These are phyloP conservation scores for Vitis cinerea DNA, from an alignment of 164 flowering plant species.

Conservation along the genomic window DNA sequence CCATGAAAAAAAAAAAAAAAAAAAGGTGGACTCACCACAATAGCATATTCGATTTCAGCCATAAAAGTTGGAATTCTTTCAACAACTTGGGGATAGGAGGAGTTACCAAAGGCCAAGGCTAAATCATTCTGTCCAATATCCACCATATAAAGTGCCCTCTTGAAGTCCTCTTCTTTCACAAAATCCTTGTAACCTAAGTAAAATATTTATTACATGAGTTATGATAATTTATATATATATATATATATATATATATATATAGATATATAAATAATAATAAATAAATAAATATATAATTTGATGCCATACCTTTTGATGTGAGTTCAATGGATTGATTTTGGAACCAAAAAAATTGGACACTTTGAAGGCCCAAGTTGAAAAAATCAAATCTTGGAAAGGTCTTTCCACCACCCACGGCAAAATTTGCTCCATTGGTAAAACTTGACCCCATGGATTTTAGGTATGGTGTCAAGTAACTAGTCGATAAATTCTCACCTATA, in stretches of 20 bases:
- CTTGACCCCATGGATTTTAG: slow-evolving; percentile 50
- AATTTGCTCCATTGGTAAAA: slow-evolving; percentile 59
- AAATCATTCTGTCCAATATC: slow-evolving; percentile 70
- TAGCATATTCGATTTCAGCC: slow-evolving; percentile 45
- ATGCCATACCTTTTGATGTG: slow-evolving; percentile 21
- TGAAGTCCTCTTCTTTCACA: slow-evolving; percentile 37
- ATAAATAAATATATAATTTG: background rate
- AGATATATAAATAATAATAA: no score
- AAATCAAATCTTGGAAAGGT: slow-evolving; percentile 36
- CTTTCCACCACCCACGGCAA: slow-evolving; percentile 54
- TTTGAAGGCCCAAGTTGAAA: slow-evolving; percentile 44
- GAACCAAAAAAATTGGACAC: slow-evolving; percentile 50
- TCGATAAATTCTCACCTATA: slow-evolving; percentile 23
- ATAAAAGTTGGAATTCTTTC: slow-evolving; percentile 46
- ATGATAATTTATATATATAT: no score
- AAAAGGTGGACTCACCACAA: slow-evolving; percentile 24
- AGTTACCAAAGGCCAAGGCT: slow-evolving; percentile 28
- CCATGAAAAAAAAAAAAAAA: no score
- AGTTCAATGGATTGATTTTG: slow-evolving; percentile 40
- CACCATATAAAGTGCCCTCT: slow-evolving; percentile 50
- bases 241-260: no score
- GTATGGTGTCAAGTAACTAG: slow-evolving; percentile 33
- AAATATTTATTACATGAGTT: no score
- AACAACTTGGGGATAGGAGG: slow-evolving; percentile 31
- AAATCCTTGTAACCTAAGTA: slow-evolving; percentile 25